A percentile compares a stretch with the other conserved stretches of the same genome.
Conservation (phyloP, 2,329 filamentous ascomycete genomes). For the Elsinoe ampelina region DNA sequence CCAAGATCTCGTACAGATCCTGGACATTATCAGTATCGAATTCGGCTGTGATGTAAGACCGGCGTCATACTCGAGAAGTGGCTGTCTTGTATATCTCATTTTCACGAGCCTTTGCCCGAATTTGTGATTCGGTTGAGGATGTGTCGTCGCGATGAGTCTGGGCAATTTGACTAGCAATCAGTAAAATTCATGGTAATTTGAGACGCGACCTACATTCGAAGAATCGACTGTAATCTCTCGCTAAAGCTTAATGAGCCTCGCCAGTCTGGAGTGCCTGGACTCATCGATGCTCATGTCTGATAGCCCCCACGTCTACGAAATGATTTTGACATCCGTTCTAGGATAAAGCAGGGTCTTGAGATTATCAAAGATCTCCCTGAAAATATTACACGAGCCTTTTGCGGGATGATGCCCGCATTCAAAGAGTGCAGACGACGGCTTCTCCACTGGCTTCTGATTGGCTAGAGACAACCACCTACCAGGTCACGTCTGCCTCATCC, state of each 20-base stretch:
- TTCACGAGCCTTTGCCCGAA: slow-evolving; percentile 8
- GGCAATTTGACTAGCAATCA: slow-evolving; percentile 11
- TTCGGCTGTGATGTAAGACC: not conserved
- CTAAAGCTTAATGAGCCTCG: slow-evolving; percentile 12
- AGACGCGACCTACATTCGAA: slow-evolving; percentile 4
- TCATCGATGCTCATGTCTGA: slow-evolving; percentile 1
- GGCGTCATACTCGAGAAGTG: not conserved
- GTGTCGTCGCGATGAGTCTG: not conserved
- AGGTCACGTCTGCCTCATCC: slow-evolving; percentile 8
- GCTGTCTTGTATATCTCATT: slow-evolving; percentile 4
- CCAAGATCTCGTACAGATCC: slow-evolving; percentile 26
- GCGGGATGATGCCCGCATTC: not conserved
- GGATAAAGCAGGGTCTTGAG: not conserved
- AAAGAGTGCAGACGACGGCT: not conserved
- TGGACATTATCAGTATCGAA: not conserved
- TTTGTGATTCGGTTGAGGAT: slow-evolving; percentile 8
- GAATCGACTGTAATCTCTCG: slow-evolving; percentile 14
- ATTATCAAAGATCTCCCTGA: not conserved
- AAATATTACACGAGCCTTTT: not conserved
- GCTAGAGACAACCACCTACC: not conserved
- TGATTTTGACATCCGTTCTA: not conserved
- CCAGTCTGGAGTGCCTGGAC: slow-evolving; percentile 10
- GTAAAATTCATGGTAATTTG: not conserved
- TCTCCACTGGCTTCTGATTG: not conserved
- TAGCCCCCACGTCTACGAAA: not conserved